These are phyloP conservation scores for Crithidia sp. DNA, from an alignment of 208 protist genomes.

Conservation along the genomic window DNA sequence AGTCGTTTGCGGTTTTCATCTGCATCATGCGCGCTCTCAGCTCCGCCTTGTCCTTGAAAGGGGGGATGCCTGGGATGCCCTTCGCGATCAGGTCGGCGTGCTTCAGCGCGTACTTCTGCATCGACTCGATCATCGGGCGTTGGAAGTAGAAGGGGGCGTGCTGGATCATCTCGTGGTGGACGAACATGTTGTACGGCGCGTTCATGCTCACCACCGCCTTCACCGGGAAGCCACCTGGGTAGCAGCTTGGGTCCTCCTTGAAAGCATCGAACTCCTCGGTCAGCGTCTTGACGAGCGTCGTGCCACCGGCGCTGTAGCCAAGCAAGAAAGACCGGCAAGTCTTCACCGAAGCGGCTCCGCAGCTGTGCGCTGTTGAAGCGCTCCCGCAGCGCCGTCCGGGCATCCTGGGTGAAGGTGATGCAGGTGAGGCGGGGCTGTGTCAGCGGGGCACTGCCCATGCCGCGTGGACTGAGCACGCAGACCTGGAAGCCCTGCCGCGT, in stretches of 20 bases:
- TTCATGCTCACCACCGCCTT: conserved; percentile 32
- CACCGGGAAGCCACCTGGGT: conserved; percentile 39
- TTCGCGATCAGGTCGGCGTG: conserved; percentile 34
- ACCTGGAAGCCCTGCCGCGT: conserved; percentile 37
- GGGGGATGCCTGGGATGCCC: conserved; percentile 29
- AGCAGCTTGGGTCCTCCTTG: conserved; percentile 18
- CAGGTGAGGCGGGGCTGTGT: conserved; percentile 45
- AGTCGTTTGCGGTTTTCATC: conserved; percentile 41
- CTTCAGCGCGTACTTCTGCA: conserved; percentile 45
- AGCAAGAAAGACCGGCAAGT: conserved; percentile 48
- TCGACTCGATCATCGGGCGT: conserved; percentile 26
- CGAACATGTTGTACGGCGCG: conserved; percentile 59
- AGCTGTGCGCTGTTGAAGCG: conserved; percentile 27
- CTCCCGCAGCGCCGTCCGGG: conserved; percentile 34
- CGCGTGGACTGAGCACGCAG: conserved; percentile 64
- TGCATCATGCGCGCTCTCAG: conserved; percentile 12
- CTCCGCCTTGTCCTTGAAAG: conserved; percentile 25
- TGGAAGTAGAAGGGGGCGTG: conserved; percentile 41
- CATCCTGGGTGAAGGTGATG: conserved; percentile 54
- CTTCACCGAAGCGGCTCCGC: conserved; percentile 24
- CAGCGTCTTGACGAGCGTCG: conserved; percentile 40
- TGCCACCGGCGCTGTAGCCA: conserved; percentile 55
- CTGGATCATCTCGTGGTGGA: conserved; percentile 32
- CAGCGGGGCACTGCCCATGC: conserved; percentile 60
- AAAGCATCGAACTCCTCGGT: conserved; percentile 42